Conservation (phyloP, 2,329 filamentous ascomycete genomes). For the Pseudocercospora fuligena region DNA sequence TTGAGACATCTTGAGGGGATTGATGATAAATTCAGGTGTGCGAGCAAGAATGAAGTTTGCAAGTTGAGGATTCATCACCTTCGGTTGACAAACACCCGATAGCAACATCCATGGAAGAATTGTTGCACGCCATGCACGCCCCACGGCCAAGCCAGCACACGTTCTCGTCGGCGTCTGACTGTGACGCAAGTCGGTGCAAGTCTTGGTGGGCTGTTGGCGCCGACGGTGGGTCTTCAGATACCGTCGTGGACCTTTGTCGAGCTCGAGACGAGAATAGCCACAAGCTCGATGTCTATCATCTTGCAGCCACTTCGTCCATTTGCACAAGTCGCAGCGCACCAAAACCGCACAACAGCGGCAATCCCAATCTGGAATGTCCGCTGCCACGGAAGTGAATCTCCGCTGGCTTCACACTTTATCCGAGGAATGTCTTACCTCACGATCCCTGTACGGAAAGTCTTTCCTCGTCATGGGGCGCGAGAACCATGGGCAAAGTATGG, state of each 20-base stretch:
- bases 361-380: background rate
- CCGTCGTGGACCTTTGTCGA: background rate
- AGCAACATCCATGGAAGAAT: background rate
- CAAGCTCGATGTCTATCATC: background rate
- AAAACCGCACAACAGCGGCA: background rate
- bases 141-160: background rate
- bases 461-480: constrained; percentile 4
- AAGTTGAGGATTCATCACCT: constrained; percentile 11
- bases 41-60: constrained; percentile 13
- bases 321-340: background rate
- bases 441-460: constrained; percentile 7
- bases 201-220: background rate
- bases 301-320: background rate
- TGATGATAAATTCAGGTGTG: constrained; percentile 12
- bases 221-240: background rate
- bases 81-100: constrained; percentile 3
- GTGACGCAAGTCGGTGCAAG: background rate
- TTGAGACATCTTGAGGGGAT: constrained; percentile 33
- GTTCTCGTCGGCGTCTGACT: background rate
- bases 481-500: constrained; percentile 7
- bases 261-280: background rate
- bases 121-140: background rate
- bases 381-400: background rate
- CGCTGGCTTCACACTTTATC: background rate
- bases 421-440: background rate